Percentiles rank a stretch among this genome's conserved stretches.
Evolutionary conservation across 176 grass and related monocot species (phyloP).

Genomic region (Oryza officinalis): DNA sequence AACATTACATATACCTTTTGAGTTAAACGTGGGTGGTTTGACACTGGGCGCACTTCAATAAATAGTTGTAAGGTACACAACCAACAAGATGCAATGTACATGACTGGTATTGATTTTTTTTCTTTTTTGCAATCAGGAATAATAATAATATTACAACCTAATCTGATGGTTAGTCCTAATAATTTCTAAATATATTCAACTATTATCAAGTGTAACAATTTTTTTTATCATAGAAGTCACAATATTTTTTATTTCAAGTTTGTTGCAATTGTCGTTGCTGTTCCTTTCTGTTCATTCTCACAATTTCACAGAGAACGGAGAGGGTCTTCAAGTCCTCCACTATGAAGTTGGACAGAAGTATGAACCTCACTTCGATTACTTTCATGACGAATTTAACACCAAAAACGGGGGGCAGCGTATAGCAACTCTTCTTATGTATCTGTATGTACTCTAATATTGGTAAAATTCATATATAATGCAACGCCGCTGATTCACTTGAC

Average conservation of each 20-base stretch:
- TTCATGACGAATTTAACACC: conserved; percentile 85
- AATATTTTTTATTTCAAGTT: conserved; percentile 18
- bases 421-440: conserved; percentile 98
- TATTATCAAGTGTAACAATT: background rate
- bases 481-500: conserved; percentile 24
- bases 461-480: background rate
- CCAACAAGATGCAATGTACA: background rate
- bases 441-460: conserved; percentile 58
- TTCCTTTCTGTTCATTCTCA: conserved; percentile 12
- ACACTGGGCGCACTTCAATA: background rate
- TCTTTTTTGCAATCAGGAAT: background rate
- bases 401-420: conserved; percentile 93
- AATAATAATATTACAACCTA: background rate
- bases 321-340: conserved; percentile 97
- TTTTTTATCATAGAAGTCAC: background rate
- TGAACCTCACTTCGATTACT: conserved; percentile 94
- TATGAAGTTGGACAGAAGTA: conserved; percentile 99
- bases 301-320: conserved; percentile 73
- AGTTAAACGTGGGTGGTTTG: conserved; percentile 19
- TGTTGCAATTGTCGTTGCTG: conserved; percentile 1
- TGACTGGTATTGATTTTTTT: background rate
- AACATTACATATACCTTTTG: background rate
- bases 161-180: background rate
- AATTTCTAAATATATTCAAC: background rate
- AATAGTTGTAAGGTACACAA: background rate